Percentiles rank a stretch among this genome's conserved stretches.
phyloP scores from a whole-genome alignment of 345 rosid species.

The Citrus inodora region DNA sequence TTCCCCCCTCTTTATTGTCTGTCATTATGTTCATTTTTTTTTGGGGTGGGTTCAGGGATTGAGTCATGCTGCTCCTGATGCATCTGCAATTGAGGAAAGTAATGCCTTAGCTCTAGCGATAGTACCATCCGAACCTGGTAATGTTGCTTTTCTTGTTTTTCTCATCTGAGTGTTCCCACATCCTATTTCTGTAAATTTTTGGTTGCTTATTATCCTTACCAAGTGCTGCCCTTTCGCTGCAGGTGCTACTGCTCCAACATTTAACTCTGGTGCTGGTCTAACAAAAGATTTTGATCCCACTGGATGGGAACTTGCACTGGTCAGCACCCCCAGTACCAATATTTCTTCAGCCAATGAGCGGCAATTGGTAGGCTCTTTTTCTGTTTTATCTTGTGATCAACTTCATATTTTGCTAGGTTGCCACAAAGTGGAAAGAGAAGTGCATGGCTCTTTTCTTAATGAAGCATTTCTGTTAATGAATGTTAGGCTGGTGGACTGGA shows the following conservation, averaged over 20 bases:
- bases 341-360: slow-evolving; percentile 78
- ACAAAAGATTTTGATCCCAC: slow-evolving; percentile 69
- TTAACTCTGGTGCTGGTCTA: slow-evolving; percentile 48
- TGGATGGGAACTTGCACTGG: slow-evolving; percentile 97
- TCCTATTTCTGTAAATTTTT: not conserved
- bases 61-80: slow-evolving; percentile 44
- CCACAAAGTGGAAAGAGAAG: not conserved
- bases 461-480: not conserved
- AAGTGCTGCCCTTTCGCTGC: slow-evolving; percentile 11
- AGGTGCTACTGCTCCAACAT: slow-evolving; percentile 52
- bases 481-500: slow-evolving; percentile 95
- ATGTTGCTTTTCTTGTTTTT: slow-evolving; percentile 3
- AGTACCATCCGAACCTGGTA: slow-evolving; percentile 63
- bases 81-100: slow-evolving; percentile 75
- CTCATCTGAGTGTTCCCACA: not conserved
- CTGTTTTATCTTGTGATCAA: not conserved
- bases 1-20: not conserved
- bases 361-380: slow-evolving; percentile 62
- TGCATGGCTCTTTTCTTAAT: not conserved
- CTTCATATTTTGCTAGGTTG: not conserved
- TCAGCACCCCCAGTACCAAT: slow-evolving; percentile 66
- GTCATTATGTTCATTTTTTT: slow-evolving; percentile 3
- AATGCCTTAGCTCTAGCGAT: slow-evolving; percentile 95
- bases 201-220: slow-evolving; percentile 1
- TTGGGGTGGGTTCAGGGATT: slow-evolving; percentile 55